A percentile compares a stretch with the other conserved stretches of the same genome.
Evolutionary conservation across 352 stramenopile species (phyloP).

Genomic region (Bremia lactucae): DNA sequence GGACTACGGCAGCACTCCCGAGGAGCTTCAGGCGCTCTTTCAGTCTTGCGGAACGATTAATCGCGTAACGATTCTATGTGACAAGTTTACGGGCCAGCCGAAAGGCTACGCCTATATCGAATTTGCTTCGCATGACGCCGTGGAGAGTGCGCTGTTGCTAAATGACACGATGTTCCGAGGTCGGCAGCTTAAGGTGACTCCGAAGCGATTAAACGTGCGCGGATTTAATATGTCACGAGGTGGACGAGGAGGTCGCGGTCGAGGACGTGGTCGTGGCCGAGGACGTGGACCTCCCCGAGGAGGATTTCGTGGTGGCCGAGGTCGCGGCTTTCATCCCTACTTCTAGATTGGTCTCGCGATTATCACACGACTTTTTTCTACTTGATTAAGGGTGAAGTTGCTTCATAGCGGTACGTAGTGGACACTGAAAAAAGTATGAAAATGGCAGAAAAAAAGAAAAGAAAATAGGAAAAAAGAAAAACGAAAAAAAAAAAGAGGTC

Average conservation of each 20-base stretch:
- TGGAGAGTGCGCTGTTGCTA: constrained; percentile 84
- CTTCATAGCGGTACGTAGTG: not conserved
- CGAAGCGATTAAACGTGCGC: constrained; percentile 80
- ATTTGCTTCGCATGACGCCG: constrained; percentile 80
- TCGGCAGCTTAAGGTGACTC: constrained; percentile 84
- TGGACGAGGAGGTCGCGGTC: constrained; percentile 35
- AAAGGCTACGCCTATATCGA: constrained; percentile 94
- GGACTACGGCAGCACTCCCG: constrained; percentile 92
- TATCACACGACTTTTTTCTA: too few species aligned
- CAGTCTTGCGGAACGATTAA: constrained; percentile 94
- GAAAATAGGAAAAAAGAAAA: constrained; percentile 20
- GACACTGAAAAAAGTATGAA: constrained; percentile 1
- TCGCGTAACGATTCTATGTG: constrained; percentile 95
- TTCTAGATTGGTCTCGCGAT: constrained; percentile 21
- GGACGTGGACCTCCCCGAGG: constrained; percentile 43
- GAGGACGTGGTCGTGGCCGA: constrained; percentile 41
- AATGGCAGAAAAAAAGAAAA: too few species aligned
- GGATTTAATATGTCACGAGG: constrained; percentile 59
- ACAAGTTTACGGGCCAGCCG: constrained; percentile 93
- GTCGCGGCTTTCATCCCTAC: constrained; percentile 68
- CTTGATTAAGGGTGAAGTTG: not conserved
- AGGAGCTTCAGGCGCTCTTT: constrained; percentile 95
- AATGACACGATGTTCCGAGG: constrained; percentile 90
- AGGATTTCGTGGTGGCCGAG: constrained; percentile 57
- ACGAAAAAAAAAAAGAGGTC: constrained; percentile 20